Conservation (phyloP, 805 yeast species). For the Saturnispora kantuleensis region DNA sequence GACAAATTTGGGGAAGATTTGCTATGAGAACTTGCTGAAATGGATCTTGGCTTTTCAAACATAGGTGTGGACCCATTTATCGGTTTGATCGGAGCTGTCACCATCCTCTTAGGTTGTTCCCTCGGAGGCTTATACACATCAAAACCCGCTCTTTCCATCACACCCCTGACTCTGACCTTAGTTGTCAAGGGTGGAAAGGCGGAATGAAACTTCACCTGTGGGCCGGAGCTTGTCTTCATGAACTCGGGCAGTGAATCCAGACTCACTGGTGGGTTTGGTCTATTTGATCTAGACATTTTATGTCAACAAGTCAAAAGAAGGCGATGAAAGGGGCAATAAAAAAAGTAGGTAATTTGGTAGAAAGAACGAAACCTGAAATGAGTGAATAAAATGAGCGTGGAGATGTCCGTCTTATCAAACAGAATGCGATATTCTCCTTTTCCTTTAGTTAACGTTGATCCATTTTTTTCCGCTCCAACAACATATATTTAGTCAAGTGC, state of each 20-base stretch:
- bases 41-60: not conserved
- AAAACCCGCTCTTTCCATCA: conserved; percentile 76
- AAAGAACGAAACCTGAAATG: no score
- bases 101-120: conserved; percentile 12
- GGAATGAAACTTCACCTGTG: conserved; percentile 33
- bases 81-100: conserved; percentile 17
- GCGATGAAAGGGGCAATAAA: not conserved
- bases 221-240: conserved; percentile 20
- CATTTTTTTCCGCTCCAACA: no score
- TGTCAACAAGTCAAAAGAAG: not conserved
- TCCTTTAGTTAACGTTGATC: no score
- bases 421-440: no score
- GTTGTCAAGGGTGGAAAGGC: conserved; percentile 67
- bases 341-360: not conserved
- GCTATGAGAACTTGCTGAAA: conserved; percentile 7
- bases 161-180: conserved; percentile 52
- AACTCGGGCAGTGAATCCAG: conserved; percentile 25
- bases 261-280: conserved; percentile 13
- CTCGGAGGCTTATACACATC: conserved; percentile 38
- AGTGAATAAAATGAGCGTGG: no score
- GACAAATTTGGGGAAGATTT: conserved; percentile 11
- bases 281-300: not conserved
- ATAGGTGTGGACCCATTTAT: conserved; percentile 1
- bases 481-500: no score
- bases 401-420: no score